Evolutionary conservation across 2,329 filamentous ascomycete genomes (phyloP), one percentile per base, ranked within the genome.

Genomic region (Exophiala alcalophila): DNA sequence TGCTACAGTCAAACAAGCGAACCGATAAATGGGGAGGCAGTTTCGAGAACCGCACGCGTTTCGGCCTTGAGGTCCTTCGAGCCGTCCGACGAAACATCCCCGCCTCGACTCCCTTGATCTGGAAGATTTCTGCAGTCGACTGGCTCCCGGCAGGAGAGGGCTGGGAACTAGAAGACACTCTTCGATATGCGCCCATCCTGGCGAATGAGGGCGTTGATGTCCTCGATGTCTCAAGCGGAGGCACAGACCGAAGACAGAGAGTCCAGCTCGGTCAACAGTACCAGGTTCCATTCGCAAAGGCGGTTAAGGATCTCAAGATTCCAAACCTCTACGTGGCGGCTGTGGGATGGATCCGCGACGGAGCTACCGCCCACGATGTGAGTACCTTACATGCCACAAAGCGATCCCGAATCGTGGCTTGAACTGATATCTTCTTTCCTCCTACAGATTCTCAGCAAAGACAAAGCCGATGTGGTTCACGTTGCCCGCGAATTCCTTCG

Each of bases 221-320:
- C 12, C 14, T 51, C 6, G 48, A 51, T 33, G 40, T 47, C 15
- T 41, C 34, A 12, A 40, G 33, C 11, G 44, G 39, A 11, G 48
- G 48, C 10, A 31, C n/a, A n/a, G n/a, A n/a, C n/a, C n/a, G n/a
- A n/a, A n/a, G n/a, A n/a, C 66, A 69, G 53, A 63, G 66, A 46
- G 58, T 68, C 39, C 37, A 40, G 37, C 57, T 57, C n/a, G 56
- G 56, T 11, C 74, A 77, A 32, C 78, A 80, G 1, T 90, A 85
- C 70, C 88, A 94, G 69, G 74, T 81, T 14, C 77, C 81, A 29
- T 78, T 92, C 39, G 84, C 87, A 0, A 78, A 80, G 33, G 70
- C 74, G 21, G 78, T 92, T 49, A 86, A 90, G 59, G 72, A 80
- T 5, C n/a, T 30, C 24, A 15, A 16, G 10, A n/a, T n/a, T n/a